Evolutionary conservation across 2,329 filamentous ascomycete species (phyloP), one percentile per base, ranked within the genome.

Genomic region (Monosporascus sp.): DNA sequence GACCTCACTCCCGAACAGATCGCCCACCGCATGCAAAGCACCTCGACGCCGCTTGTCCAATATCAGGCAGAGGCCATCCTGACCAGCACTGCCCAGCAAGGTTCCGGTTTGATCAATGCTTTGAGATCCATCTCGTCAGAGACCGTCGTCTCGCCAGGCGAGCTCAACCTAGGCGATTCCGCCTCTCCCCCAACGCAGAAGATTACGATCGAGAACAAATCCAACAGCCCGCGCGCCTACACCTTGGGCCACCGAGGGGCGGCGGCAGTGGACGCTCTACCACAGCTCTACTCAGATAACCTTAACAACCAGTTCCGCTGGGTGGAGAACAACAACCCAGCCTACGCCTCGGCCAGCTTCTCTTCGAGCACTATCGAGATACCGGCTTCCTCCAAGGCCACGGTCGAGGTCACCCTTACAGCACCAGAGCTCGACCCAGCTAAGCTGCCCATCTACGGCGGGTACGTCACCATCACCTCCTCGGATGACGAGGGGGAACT

Each of bases 91-190:
- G 52, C 60, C 1, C 66, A 70, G 47, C 68, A 71, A 52, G 69
- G 68, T n/a, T 63, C 65, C 5, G 68, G 68, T 7, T 47, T 68
- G 6, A 54, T 70, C 20, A 62, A 70, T 50, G 62, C 59, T 3
- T 64, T 65, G 45, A 56, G 62, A 17, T 66, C 68, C 15, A 56
- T 67, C 31, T 52, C 51, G 18, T 50, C 55, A 5, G 42, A 56
- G 25, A 60, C 51, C 3, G 37, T 9, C 9, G 51, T 65, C 11
- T 57, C 51, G 5, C 62, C 61, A 14, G 51, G 55, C 5, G 54
- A 63, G 47, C 42, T 62, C 14, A 50, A 49, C 20, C 42, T 58
- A 6, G 37, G 49, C 5, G 56, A 56, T 18, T 51, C 41, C 22
- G 48, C 37, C 48, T 34, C 34, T 36, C 37, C 18, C 8, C 14